Conservation (phyloP, 331 rosid species). For the Prunus yedoensis region DNA sequence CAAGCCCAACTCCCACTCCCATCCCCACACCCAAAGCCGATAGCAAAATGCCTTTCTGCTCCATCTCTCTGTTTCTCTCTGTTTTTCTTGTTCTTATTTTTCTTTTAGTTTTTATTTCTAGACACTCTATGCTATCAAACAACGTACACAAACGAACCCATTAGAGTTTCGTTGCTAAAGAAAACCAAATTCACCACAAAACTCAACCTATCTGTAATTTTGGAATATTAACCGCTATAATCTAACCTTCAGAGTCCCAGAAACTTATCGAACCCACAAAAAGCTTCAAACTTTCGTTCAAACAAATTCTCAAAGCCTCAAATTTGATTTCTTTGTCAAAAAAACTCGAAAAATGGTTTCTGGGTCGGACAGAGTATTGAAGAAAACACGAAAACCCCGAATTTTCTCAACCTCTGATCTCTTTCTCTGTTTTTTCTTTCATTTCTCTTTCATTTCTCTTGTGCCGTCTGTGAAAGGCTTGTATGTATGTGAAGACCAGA, state of each 20-base stretch:
- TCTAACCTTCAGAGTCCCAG: background rate
- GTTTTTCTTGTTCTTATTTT: background rate
- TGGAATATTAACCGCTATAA: background rate
- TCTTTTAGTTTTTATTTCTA: background rate
- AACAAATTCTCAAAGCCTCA: background rate
- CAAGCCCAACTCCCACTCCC: constrained; percentile 86
- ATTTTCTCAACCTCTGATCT: background rate
- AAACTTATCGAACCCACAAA: background rate
- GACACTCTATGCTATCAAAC: background rate
- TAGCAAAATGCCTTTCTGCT: constrained; percentile 63
- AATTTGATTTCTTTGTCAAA: background rate
- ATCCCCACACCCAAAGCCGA: constrained; percentile 88
- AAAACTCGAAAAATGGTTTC: background rate
- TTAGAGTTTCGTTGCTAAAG: background rate
- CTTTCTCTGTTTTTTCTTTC: background rate
- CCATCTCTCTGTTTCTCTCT: constrained; percentile 42
- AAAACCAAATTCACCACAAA: background rate
- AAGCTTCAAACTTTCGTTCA: background rate
- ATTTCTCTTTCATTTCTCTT: background rate
- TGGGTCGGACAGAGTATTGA: constrained; percentile 8
- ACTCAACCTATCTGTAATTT: background rate
- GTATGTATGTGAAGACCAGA: background rate
- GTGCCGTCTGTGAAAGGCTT: background rate
- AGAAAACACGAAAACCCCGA: background rate
- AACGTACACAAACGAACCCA: background rate